Evolutionary conservation across 148 eudicot species (phyloP).

Genomic region (Agrostemma githago): DNA sequence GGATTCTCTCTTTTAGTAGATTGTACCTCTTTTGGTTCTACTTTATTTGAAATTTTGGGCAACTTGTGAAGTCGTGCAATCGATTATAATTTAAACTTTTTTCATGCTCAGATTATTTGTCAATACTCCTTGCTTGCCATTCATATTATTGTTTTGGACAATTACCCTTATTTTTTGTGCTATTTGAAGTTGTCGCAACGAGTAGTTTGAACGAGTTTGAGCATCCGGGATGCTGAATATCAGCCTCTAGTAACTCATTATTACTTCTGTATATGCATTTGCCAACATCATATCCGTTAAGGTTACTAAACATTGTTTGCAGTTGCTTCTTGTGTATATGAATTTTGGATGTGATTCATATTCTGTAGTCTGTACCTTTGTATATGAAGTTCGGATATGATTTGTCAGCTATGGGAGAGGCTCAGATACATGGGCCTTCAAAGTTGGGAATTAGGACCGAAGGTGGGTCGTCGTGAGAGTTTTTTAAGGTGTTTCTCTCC

Average conservation of each 20-base stretch:
- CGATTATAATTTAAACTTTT: constrained; percentile 9
- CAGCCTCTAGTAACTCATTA: not conserved
- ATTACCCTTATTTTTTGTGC: not conserved
- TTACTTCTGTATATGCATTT: constrained; percentile 2
- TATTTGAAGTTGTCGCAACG: not conserved
- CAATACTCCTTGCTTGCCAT: not conserved
- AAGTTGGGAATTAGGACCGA: not conserved
- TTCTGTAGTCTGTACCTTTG: not conserved
- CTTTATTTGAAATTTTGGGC: not conserved
- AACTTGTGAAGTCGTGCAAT: constrained; percentile 5
- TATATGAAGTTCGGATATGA: not conserved
- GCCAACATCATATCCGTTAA: not conserved
- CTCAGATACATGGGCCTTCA: not conserved
- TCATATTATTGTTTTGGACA: not conserved
- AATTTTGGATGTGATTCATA: not conserved
- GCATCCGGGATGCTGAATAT: not conserved
- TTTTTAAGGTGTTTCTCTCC: not conserved
- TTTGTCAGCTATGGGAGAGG: not conserved
- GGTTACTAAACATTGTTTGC: constrained; percentile 4
- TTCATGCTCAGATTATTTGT: not conserved
- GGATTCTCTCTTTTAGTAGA: constrained; percentile 15
- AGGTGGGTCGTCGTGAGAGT: not conserved
- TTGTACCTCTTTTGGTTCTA: constrained; percentile 3
- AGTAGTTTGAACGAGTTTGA: not conserved
- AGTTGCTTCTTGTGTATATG: not conserved